A percentile compares a stretch with the other conserved stretches of the same genome.
Conservation (phyloP, 257 asterid genomes). For the Ehretia macrophylla region DNA sequence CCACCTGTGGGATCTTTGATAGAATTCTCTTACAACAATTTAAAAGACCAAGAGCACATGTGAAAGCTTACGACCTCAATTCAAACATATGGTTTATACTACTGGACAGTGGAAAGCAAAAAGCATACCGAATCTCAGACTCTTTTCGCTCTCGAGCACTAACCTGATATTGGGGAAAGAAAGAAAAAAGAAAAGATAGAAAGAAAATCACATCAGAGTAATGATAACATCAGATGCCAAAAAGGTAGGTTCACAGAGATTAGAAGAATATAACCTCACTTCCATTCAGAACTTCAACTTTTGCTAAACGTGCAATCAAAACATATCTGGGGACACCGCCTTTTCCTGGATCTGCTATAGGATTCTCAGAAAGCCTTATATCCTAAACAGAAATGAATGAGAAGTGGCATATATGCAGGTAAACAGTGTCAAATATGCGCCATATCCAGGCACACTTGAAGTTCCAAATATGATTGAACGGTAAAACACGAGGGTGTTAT, state of each 20-base stretch:
- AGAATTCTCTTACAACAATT: not conserved
- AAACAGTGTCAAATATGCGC: not conserved
- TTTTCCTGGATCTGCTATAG: conserved; percentile 66
- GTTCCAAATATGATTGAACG: not conserved
- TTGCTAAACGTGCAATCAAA: conserved; percentile 75
- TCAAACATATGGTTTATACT: not conserved
- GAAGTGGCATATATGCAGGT: not conserved
- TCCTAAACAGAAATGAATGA: conserved; percentile 43
- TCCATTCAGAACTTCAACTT: conserved; percentile 65
- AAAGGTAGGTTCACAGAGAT: conserved; percentile 1
- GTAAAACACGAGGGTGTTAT: not conserved
- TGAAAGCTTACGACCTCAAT: not conserved
- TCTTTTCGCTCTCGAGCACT: conserved; percentile 86
- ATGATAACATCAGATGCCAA: conserved; percentile 15
- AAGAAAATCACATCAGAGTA: conserved; percentile 7
- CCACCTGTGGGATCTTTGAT: not conserved
- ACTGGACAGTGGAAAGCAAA: conserved; percentile 17
- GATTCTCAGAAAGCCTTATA: conserved; percentile 82
- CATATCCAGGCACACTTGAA: not conserved
- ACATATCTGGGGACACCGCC: conserved; percentile 85
- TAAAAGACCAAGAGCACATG: not conserved
- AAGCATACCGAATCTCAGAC: conserved; percentile 83
- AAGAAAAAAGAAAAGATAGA: conserved; percentile 13
- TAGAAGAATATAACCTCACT: conserved; percentile 63
- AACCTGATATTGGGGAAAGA: conserved; percentile 40